Conservation (phyloP, 1,139 yeast genomes). For the Yamadazyma dendronema region DNA sequence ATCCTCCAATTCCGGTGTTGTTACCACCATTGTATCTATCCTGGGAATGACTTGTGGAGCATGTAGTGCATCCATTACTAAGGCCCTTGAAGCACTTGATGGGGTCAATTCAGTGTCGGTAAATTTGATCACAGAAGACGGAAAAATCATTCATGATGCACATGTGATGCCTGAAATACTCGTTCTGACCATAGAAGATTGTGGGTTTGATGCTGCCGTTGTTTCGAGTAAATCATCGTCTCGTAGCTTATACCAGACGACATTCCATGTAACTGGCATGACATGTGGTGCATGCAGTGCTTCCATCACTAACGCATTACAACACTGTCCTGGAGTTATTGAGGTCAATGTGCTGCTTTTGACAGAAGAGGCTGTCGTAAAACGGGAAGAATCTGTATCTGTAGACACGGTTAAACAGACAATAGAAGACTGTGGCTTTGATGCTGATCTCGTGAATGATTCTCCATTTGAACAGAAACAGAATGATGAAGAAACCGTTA, state of each 20-base stretch:
- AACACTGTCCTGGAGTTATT: conserved; percentile 40
- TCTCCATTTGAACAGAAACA: conserved; percentile 3
- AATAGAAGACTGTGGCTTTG: conserved; percentile 79
- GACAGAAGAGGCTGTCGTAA: conserved; percentile 68
- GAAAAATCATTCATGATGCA: conserved; percentile 23
- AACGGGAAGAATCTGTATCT: conserved; percentile 35
- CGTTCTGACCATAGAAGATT: conserved; percentile 24
- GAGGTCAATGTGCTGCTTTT: conserved; percentile 63
- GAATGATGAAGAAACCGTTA: conserved; percentile 25
- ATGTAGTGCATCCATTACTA: conserved; percentile 65
- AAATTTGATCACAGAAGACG: conserved; percentile 36
- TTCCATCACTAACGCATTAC: conserved; percentile 31
- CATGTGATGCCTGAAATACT: conserved; percentile 5
- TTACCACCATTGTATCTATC: conserved; percentile 21
- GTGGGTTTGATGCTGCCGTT: conserved; percentile 35
- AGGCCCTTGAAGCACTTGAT: conserved; percentile 38
- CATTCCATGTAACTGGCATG: conserved; percentile 24
- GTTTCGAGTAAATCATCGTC: background rate
- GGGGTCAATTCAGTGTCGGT: conserved; percentile 30
- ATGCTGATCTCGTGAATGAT: conserved; percentile 37
- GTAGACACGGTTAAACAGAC: conserved; percentile 39
- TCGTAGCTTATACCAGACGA: conserved; percentile 1
- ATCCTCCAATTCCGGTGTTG: background rate
- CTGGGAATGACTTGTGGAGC: conserved; percentile 89
- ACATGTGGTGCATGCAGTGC: conserved; percentile 45